Conservation (phyloP, 2,329 filamentous ascomycete species). For the Daldinia sp. region DNA sequence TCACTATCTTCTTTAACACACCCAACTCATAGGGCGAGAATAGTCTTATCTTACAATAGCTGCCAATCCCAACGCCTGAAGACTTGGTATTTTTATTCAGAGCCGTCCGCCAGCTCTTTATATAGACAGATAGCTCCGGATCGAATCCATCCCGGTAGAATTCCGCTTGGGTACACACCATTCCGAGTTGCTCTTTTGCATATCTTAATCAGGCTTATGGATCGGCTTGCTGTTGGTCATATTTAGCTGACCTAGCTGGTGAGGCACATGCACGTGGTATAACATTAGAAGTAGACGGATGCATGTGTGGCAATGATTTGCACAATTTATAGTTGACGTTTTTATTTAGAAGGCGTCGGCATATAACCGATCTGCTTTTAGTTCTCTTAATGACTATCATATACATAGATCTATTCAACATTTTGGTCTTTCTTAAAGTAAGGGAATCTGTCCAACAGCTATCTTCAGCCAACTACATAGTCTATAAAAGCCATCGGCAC, state of each 20-base stretch:
- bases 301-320: background rate
- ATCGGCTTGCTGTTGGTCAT: conserved; percentile 1
- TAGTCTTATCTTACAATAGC: background rate
- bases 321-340: background rate
- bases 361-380: background rate
- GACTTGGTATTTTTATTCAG: background rate
- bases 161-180: conserved; percentile 4
- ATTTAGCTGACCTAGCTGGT: conserved; percentile 8
- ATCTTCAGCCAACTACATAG: background rate
- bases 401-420: background rate
- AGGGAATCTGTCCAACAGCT: background rate
- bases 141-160: conserved; percentile 27
- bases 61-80: conserved; percentile 6
- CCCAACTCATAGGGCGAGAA: conserved; percentile 28
- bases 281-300: conserved; percentile 19
- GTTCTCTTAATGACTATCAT: background rate
- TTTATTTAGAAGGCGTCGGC: background rate
- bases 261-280: conserved; percentile 24
- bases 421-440: background rate
- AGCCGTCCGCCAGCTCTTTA: background rate
- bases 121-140: conserved; percentile 20
- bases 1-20: conserved; percentile 5
- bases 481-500: background rate
- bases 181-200: background rate
- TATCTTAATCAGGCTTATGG: background rate